A percentile compares a stretch with the other conserved stretches of the same genome.
Evolutionary conservation across 805 yeast genomes (phyloP).

Genomic region (Wickerhamomyces bovis): DNA sequence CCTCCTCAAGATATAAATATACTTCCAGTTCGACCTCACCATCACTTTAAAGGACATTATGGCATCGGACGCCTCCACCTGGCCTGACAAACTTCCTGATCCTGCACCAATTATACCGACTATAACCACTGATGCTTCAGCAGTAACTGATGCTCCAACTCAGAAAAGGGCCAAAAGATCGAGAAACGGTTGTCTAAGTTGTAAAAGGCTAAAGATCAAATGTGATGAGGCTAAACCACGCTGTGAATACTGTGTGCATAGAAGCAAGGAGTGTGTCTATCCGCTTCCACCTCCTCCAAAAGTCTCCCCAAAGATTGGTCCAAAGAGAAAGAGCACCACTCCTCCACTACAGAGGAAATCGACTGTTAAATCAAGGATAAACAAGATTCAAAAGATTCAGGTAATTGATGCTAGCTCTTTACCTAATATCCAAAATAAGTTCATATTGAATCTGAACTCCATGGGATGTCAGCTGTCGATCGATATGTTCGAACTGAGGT

Average conservation of each 20-base stretch:
- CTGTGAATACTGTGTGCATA: constrained; percentile 73
- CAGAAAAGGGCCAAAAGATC: constrained; percentile 40
- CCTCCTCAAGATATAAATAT: too few relatives aligned
- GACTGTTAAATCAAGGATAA: too few relatives aligned
- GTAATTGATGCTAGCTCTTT: background rate
- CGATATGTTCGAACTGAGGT: constrained; percentile 14
- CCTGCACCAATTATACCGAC: too few relatives aligned
- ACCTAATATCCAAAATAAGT: constrained; percentile 1
- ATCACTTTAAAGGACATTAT: too few relatives aligned
- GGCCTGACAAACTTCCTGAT: background rate
- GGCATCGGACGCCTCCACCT: background rate
- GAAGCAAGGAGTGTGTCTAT: constrained; percentile 72
- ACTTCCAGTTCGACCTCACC: too few relatives aligned
- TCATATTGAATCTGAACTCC: constrained; percentile 12
- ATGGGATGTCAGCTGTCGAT: constrained; percentile 12
- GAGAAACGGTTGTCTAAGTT: constrained; percentile 80
- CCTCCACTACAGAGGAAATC: background rate
- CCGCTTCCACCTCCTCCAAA: constrained; percentile 10
- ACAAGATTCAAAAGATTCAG: background rate
- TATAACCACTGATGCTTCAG: background rate
- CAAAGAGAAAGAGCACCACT: background rate
- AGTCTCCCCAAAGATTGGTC: background rate
- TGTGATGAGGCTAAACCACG: constrained; percentile 81
- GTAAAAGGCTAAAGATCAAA: constrained; percentile 83
- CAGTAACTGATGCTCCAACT: background rate